These are phyloP conservation scores for Gossypium herbaceum DNA, from an alignment of 345 rosid genomes.

Conservation along the genomic window DNA sequence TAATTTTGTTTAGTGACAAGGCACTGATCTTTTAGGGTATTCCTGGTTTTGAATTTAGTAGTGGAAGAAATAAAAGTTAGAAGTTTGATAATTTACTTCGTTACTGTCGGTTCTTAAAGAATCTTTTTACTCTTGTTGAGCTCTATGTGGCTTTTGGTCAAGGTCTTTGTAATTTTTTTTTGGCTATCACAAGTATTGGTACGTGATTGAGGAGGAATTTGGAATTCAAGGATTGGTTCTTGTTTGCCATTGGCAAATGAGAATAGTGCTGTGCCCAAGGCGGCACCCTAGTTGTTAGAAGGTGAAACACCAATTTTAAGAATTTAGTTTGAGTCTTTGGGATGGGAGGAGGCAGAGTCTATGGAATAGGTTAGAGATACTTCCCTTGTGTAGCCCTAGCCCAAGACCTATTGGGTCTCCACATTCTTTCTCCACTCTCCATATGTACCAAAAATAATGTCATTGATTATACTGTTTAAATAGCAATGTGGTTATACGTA, in stretches of 20 bases:
- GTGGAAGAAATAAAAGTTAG: not conserved
- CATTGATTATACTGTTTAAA: not conserved
- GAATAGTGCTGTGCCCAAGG: not conserved
- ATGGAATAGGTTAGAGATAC: not conserved
- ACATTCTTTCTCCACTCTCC: not conserved
- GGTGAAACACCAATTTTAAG: not conserved
- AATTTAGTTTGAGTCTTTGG: not conserved
- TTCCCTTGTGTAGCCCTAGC: not conserved
- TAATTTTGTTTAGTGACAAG: not conserved
- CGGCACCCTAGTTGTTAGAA: not conserved
- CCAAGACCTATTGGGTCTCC: not conserved
- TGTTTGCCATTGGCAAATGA: not conserved
- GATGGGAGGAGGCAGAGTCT: not conserved
- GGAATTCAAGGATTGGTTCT: slow-evolving; percentile 3
- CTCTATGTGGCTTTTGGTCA: not conserved
- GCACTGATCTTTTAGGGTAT: slow-evolving; percentile 6
- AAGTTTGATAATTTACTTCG: slow-evolving; percentile 1
- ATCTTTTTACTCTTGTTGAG: not conserved
- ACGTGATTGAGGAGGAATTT: not conserved
- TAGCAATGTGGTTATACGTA: not conserved
- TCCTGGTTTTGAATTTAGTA: slow-evolving; percentile 1
- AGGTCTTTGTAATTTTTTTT: not conserved
- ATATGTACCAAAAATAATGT: not conserved
- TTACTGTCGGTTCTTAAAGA: not conserved
- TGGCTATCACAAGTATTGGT: not conserved